A percentile compares a stretch with the other conserved stretches of the same genome.
These are phyloP conservation scores for Phyllosticta citrichinensis DNA, from an alignment of 2,329 filamentous ascomycete species.

Conservation along the genomic window DNA sequence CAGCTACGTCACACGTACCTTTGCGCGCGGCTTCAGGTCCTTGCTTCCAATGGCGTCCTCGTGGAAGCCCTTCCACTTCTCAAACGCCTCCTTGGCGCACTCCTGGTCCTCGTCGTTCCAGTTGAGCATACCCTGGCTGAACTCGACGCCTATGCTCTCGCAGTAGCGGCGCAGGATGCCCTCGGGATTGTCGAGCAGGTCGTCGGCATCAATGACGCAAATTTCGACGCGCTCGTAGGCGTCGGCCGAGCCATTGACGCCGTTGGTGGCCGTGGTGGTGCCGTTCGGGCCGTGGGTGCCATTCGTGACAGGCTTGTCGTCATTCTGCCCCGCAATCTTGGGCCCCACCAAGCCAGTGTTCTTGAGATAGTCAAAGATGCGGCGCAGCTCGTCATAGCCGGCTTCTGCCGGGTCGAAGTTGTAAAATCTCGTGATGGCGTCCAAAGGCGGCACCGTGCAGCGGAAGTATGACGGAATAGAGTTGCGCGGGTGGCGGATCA, in stretches of 20 bases:
- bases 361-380: slow-evolving; percentile 76
- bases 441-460: slow-evolving; percentile 82
- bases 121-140: slow-evolving; percentile 64
- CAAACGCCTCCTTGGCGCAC: slow-evolving; percentile 65
- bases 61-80: slow-evolving; percentile 96
- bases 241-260: slow-evolving; percentile 13
- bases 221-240: slow-evolving; percentile 46
- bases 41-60: slow-evolving; percentile 84
- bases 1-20: slow-evolving; percentile 35
- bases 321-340: slow-evolving; percentile 41
- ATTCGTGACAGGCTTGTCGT: neutral
- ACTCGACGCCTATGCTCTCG: slow-evolving; percentile 68
- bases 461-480: slow-evolving; percentile 91
- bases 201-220: slow-evolving; percentile 87
- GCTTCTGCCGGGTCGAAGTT: slow-evolving; percentile 82
- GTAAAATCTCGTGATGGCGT: slow-evolving; percentile 72
- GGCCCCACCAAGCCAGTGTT: slow-evolving; percentile 61
- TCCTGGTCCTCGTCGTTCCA: slow-evolving; percentile 70
- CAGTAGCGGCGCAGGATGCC: slow-evolving; percentile 71
- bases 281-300: slow-evolving; percentile 13
- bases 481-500: slow-evolving; percentile 89
- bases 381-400: slow-evolving; percentile 79
- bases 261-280: slow-evolving; percentile 14
- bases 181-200: slow-evolving; percentile 76
- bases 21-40: slow-evolving; percentile 59